phyloP scores from a whole-genome alignment of 345 rosid genomes.

The sweet orange (Citrus sinensis) region DVS_A1.0 CM039163.1:34169001-34169500 shows the following conservation, averaged over 20 bases:
- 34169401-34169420: slow-evolving; percentile 10
- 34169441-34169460: slow-evolving; percentile 11
- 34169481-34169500: not conserved
- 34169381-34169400: slow-evolving; percentile 21
- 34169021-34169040: not conserved
- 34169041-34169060: slow-evolving; percentile 6
- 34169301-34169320: not conserved
- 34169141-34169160: too few relatives aligned
- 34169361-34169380: not conserved
- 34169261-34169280: not conserved
- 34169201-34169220: not conserved
- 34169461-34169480: too few relatives aligned
- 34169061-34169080: not conserved
- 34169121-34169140: too few relatives aligned
- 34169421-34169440: not conserved
- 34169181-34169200: not conserved
- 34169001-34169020: too few relatives aligned
- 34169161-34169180: too few relatives aligned
- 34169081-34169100: too few relatives aligned
- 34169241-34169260: not conserved
- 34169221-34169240: not conserved
- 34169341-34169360: not conserved
- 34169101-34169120: rapidly evolving
- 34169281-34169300: not conserved
- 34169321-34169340: not conserved